These are phyloP conservation scores for Fusarium napiforme DNA, from an alignment of 2,329 filamentous ascomycete species.

Conservation along the genomic window DNA sequence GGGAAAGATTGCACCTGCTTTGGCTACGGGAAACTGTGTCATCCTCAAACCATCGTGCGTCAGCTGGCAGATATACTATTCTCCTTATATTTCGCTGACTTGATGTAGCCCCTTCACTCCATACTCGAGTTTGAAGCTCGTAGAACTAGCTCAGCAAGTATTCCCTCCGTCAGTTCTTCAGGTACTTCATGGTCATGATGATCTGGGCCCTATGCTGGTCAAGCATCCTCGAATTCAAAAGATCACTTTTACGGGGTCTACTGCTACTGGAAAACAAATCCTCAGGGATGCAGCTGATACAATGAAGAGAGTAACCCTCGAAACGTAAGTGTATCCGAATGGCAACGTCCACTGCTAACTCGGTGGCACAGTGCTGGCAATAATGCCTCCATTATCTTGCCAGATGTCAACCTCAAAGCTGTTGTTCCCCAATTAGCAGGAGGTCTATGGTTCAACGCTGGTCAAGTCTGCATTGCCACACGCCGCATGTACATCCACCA, in stretches of 20 bases:
- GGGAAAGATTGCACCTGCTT: conserved; percentile 7
- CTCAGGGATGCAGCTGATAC: neutral
- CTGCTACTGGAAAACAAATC: neutral
- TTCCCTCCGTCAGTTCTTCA: conserved; percentile 1
- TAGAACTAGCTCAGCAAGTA: conserved; percentile 1
- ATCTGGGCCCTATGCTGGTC: neutral
- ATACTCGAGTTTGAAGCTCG: neutral
- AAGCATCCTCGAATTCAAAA: neutral
- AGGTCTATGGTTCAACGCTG: conserved; percentile 2
- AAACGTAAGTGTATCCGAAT: neutral
- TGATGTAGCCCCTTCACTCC: neutral
- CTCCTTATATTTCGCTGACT: neutral
- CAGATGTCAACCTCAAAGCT: neutral
- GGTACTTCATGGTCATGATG: neutral
- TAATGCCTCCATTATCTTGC: neutral
- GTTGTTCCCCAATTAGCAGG: neutral
- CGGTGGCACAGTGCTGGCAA: neutral
- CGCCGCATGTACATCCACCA: conserved; percentile 1
- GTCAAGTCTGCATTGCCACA: conserved; percentile 1
- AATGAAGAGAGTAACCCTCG: conserved; percentile 2
- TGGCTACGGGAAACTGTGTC: conserved; percentile 1
- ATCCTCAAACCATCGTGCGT: conserved; percentile 3
- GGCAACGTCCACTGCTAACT: neutral
- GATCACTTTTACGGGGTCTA: conserved; percentile 2
- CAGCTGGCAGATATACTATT: neutral